Evolutionary conservation across 2,329 filamentous ascomycete species (phyloP), one percentile per base, ranked within the genome.

Genomic region (Spiromastix sp.): DNA sequence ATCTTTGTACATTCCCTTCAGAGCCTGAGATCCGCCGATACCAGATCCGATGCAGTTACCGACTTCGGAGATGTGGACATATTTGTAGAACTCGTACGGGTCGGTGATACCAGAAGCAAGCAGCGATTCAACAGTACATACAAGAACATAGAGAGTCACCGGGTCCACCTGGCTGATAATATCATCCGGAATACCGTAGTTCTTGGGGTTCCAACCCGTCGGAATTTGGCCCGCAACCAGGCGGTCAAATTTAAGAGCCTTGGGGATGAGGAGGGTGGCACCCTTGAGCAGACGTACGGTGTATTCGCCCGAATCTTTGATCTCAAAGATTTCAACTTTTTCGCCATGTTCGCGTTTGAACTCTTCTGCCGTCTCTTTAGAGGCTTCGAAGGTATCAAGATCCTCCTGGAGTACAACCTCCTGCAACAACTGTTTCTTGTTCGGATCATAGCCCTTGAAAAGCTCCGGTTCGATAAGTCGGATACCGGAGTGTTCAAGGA

Each of bases 41-140:
- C 93, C 91, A 20, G 93, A 98, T 63, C 91, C 91, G 48, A 98
- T 79, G 57, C 89, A 96, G 73, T 98, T 98, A 61, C 91, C 91
- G 34, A 98, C 84, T 57, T 98, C 85, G 5, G 91, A 96, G 42
- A 98, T 78, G 61, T 98, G 91, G 44, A 98, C 87, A 54, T 98
- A 98, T 70, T 96, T 87, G 76, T 98, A 98, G 68, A 98, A 96
- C 66, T 98, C 91, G 57, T 96, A 98, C 13, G 91, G 93, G 57
- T 98, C 93, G 17, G 91, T 96, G 59, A 98, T 89, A 78, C 91
- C 91, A 43, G 85, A 81, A 19, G 85, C 81, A 34, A 98, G 72
- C 5, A 98, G 79, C 40, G 87, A 79, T 63, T 98, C 93, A 1
- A 83, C 85, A 31, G 87, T 93, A 36, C 85, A 93, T 30, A 96